A percentile compares a stretch with the other conserved stretches of the same genome.
Evolutionary conservation across 2,329 filamentous ascomycete genomes (phyloP).

Genomic region (Penicillium polonicum): DNA sequence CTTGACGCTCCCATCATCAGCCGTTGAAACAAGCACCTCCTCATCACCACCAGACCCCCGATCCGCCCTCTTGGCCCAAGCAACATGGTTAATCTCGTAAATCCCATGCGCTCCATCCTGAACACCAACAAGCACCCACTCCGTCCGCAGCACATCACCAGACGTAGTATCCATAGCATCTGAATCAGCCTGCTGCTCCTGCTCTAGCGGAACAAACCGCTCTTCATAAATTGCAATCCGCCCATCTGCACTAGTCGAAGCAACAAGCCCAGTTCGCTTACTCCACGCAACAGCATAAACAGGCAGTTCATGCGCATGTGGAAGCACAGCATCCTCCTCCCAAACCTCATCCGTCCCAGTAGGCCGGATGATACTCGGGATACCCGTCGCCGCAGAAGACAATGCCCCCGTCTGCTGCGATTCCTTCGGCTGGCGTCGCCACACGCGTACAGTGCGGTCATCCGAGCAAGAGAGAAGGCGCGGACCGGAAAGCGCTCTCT

Average conservation of each 20-base stretch:
- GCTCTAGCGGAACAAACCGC: conserved; percentile 34
- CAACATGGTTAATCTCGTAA: conserved; percentile 90
- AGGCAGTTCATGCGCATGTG: conserved; percentile 71
- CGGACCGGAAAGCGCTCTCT: conserved; percentile 40
- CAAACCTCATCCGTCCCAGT: conserved; percentile 74
- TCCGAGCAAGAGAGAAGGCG: conserved; percentile 82
- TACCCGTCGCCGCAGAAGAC: conserved; percentile 51
- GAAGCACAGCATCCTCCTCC: conserved; percentile 74
- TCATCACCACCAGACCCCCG: conserved; percentile 50
- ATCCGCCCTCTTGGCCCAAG: conserved; percentile 80
- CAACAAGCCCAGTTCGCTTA: conserved; percentile 69
- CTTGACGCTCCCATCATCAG: conserved; percentile 84
- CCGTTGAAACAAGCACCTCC: conserved; percentile 85
- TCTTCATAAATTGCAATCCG: conserved; percentile 77
- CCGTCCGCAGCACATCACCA: conserved; percentile 41
- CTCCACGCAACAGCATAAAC: conserved; percentile 89
- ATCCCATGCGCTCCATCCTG: conserved; percentile 78
- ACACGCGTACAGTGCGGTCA: conserved; percentile 75
- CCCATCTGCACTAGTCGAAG: conserved; percentile 87
- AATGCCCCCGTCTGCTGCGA: conserved; percentile 32
- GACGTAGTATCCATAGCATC: conserved; percentile 29
- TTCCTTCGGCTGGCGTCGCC: conserved; percentile 62
- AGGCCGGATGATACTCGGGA: conserved; percentile 87
- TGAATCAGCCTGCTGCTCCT: conserved; percentile 9
- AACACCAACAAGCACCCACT: conserved; percentile 72